These are phyloP conservation scores for Rhynchospora pubera DNA, from an alignment of 176 grass and related monocot species.

Conservation along the genomic window DNA sequence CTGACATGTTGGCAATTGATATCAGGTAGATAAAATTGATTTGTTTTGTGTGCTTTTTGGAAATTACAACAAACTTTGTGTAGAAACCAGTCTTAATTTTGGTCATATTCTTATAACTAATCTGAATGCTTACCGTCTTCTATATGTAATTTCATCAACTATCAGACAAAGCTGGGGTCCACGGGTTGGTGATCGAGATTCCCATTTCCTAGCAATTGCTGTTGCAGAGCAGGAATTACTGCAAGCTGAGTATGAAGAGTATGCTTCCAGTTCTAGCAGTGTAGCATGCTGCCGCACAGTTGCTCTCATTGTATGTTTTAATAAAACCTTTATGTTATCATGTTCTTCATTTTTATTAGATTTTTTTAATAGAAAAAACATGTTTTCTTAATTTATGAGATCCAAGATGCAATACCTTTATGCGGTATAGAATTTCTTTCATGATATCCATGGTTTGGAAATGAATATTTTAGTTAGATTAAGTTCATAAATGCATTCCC, in stretches of 20 bases:
- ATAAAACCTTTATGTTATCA: conserved; percentile 45
- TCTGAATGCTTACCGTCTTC: not conserved
- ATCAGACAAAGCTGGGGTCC: conserved; percentile 66
- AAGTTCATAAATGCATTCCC: not conserved
- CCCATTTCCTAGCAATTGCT: conserved; percentile 83
- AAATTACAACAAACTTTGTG: not conserved
- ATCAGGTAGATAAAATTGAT: conserved; percentile 46
- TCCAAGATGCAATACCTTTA: conserved; percentile 18
- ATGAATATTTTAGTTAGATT: not conserved
- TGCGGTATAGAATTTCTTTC: not conserved
- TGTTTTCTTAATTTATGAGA: conserved; percentile 50
- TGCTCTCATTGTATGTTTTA: conserved; percentile 60
- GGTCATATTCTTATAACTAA: not conserved
- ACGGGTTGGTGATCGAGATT: conserved; percentile 64
- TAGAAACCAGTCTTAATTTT: not conserved
- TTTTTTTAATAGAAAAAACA: conserved; percentile 52
- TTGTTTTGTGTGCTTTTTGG: not conserved
- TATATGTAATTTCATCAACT: not conserved
- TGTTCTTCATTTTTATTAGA: conserved; percentile 43
- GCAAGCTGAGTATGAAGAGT: conserved; percentile 78
- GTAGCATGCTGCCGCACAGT: conserved; percentile 67
- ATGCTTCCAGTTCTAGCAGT: conserved; percentile 46
- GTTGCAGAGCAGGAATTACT: conserved; percentile 85
- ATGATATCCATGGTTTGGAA: not conserved
- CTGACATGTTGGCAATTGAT: conserved; percentile 70